These are phyloP conservation scores for Gastrolobium villosum DNA, from an alignment of 306 rosid species.

Conservation along the genomic window DNA sequence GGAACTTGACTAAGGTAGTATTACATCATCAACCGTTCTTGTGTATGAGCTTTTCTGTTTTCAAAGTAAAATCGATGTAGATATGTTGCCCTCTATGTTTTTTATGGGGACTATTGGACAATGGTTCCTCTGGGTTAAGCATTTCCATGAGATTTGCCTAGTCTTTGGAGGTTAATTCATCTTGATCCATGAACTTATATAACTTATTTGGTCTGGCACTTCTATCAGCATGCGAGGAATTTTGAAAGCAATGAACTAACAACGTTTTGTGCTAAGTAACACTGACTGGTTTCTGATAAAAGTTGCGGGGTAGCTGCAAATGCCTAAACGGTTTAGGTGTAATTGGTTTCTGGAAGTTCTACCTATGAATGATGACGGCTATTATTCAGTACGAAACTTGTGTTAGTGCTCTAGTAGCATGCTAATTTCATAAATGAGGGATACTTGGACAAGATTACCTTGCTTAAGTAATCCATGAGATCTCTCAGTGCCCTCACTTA, in stretches of 20 bases:
- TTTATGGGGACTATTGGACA: slow-evolving; percentile 18
- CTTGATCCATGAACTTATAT: slow-evolving; percentile 25
- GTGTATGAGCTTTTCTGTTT: slow-evolving; percentile 29
- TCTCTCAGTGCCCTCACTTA: too few relatives aligned
- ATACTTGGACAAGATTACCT: neutral
- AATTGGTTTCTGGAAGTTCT: slow-evolving; percentile 15
- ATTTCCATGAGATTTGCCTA: slow-evolving; percentile 29
- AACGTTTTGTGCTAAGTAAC: neutral
- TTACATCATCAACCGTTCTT: slow-evolving; percentile 10
- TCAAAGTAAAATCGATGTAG: slow-evolving; percentile 40
- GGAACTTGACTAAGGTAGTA: slow-evolving; percentile 49
- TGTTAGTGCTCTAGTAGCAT: neutral
- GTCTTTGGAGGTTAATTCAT: slow-evolving; percentile 36
- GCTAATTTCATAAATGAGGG: neutral
- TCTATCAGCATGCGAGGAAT: slow-evolving; percentile 38
- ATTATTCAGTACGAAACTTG: neutral
- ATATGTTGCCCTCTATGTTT: slow-evolving; percentile 43
- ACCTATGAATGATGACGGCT: slow-evolving; percentile 1
- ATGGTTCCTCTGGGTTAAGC: slow-evolving; percentile 35
- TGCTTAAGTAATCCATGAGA: neutral
- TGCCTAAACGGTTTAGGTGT: slow-evolving; percentile 22
- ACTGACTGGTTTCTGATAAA: neutral
- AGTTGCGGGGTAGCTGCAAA: slow-evolving; percentile 12
- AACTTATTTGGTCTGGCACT: slow-evolving; percentile 23
- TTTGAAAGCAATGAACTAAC: slow-evolving; percentile 40